Conservation (phyloP, 345 rosid species). For the Lagerstroemia speciosa region DNA sequence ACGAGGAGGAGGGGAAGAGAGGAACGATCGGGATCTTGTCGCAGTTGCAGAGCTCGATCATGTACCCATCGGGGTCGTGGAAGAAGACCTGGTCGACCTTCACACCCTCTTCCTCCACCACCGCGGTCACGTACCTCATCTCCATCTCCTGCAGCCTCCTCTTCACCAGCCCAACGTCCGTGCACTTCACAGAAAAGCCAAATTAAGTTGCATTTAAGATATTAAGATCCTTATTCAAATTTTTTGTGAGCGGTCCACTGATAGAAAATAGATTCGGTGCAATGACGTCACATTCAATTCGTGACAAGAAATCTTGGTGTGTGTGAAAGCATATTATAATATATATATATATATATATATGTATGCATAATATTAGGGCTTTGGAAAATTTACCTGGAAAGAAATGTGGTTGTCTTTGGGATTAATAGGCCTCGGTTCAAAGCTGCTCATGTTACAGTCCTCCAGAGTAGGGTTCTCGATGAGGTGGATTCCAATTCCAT, state of each 20-base stretch:
- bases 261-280: too few species aligned
- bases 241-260: too few species aligned
- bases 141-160: slow-evolving; percentile 25
- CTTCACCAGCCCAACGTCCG: slow-evolving; percentile 32
- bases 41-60: slow-evolving; percentile 38
- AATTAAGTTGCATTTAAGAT: too few species aligned
- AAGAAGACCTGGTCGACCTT: slow-evolving; percentile 35
- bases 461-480: slow-evolving; percentile 19
- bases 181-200: too few species aligned
- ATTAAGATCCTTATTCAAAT: too few species aligned
- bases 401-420: slow-evolving; percentile 40
- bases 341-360: not conserved
- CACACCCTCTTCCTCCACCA: slow-evolving; percentile 30
- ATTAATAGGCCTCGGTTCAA: slow-evolving; percentile 19
- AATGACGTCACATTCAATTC: too few species aligned
- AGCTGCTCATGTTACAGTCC: slow-evolving; percentile 10
- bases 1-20: slow-evolving; percentile 5
- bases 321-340: not conserved
- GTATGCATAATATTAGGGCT: not conserved
- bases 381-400: slow-evolving; percentile 24
- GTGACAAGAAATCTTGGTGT: too few species aligned
- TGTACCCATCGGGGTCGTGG: slow-evolving; percentile 39
- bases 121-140: slow-evolving; percentile 19
- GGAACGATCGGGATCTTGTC: slow-evolving; percentile 33
- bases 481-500: slow-evolving; percentile 31